Evolutionary conservation across 2,329 filamentous ascomycete species (phyloP), one percentile per base, ranked within the genome.

Genomic region (Phyllosticta paracitricarpa): DNA sequence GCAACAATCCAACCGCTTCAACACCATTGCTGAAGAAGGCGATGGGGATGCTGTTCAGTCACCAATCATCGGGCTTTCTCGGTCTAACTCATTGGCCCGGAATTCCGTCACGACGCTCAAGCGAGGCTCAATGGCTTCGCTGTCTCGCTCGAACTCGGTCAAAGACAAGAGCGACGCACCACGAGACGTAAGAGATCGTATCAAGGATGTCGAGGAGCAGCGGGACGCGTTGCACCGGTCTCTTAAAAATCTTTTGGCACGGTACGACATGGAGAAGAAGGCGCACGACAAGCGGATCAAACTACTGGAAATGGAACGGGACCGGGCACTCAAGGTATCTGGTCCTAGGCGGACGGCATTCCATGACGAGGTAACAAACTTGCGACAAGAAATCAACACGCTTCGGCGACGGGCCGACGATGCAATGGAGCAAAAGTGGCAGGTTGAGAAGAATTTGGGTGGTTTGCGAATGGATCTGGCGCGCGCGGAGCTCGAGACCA

Each of bases 401-500:
- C 81, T 99, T 61, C 86, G 94, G 53, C 87, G 87, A 64, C 86
- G 94, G 59, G 93, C 93, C 30, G 93, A 99, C 68, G 93, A 97
- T 65, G 93, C 93, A 17, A 82, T 97, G 14, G 91, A 96, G 70
- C 89, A 96, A 69, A 97, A 97, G 75, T 97, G 90, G 87, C 89
- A 95, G 71, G 93, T 92, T 64, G 93, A 97, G 75, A 95, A 95
- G 76, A 91, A 91, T 19, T 79, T 97, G 1, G 83, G 85, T 58
- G 91, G 92, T 61, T 78, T 97, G 61, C 96, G 96, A 77, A 97
- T 96, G 89, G 93, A 97, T 70, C 84, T 99, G 52, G 94, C 97
- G 74, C 89, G 92, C 64, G 92, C 94, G 26, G 91, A 97, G 73
- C 89, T 94, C 72, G 94, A 99, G 76, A 96, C 96, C 30, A 80